Evolutionary conservation across 805 yeast species (phyloP).

Genomic region (Saccharomycopsis vini): DNA sequence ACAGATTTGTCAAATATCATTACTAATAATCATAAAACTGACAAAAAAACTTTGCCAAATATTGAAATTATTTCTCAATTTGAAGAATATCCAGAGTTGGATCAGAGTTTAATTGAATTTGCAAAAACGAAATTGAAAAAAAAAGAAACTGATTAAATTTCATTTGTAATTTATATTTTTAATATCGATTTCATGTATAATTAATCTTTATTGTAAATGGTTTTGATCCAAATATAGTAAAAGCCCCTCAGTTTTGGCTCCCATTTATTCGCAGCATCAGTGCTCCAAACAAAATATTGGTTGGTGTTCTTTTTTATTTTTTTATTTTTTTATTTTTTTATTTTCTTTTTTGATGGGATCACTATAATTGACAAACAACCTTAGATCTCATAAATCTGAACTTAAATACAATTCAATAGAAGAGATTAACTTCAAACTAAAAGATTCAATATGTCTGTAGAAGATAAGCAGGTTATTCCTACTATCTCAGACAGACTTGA

Average conservation of each 20-base stretch:
- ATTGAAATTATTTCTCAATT: slow-evolving; percentile 13
- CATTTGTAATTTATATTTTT: too few species aligned
- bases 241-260: too few species aligned
- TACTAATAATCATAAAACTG: background rate
- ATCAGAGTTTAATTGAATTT: slow-evolving; percentile 9
- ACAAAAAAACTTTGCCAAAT: slow-evolving; percentile 4
- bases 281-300: too few species aligned
- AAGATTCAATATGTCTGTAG: slow-evolving; percentile 6
- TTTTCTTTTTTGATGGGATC: too few species aligned
- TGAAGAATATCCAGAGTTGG: slow-evolving; percentile 14
- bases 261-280: too few species aligned
- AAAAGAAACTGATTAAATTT: too few species aligned
- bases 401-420: too few species aligned
- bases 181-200: too few species aligned
- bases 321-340: background rate
- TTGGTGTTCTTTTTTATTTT: background rate
- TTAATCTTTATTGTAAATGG: too few species aligned
- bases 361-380: too few species aligned
- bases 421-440: background rate
- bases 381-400: too few species aligned
- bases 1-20: slow-evolving; percentile 6
- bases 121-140: slow-evolving; percentile 7
- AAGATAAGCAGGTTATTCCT: slow-evolving; percentile 64
- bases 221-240: too few species aligned
- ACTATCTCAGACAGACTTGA: slow-evolving; percentile 81